Evolutionary conservation across 2,329 filamentous ascomycete species (phyloP), one percentile per base, ranked within the genome.

Genomic region (Aspergillus udagawae): DNA sequence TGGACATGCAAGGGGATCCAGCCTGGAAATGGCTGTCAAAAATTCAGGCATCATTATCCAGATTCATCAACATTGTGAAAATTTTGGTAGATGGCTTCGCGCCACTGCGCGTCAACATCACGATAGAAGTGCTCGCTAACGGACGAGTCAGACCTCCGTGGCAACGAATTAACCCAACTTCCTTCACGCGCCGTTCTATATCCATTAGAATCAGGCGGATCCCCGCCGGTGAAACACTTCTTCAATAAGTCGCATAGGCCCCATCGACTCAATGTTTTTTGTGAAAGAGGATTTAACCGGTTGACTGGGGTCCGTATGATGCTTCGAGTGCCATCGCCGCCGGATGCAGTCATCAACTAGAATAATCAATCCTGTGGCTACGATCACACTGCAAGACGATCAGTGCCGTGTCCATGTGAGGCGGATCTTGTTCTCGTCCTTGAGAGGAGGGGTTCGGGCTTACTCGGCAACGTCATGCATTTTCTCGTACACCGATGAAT

Each of bases 331-430:
- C 85, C 91, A 94, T 57, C 84, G 85, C 60, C 85, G 82, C 74
- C 90, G 90, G 79, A 97, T 96, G 77, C 87, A 91, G 76, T 97
- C 91, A 70, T 97, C 93, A 52, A 95, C 88, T 48, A 97, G 84
- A 7, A 90, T 86, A 65, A 96, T 86, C 64, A 97, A 83, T 25
- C 93, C 93, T n/a, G 92, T 94, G 49, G 92, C 86, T 61, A 97
- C 83, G 61, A 97, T 88, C 63, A 96, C 88, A 73, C 92, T 96
- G 54, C 44, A 54, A 32, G 52, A 51, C 42, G 44, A 32, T 21
- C 45, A 44, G 51, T 35, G 52, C 8, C 9, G 50, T 49, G 14
- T 45, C 48, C 38, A 59, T 54, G 48, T 63, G 52, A 59, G 59
- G 45, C 47, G 42, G 53, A 54, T 49, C 48, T 53, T 47, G 48